Base-by-base conservation (phyloP, 2,329 filamentous ascomycete genomes). In the Metarhizium brunneum region DNA sequence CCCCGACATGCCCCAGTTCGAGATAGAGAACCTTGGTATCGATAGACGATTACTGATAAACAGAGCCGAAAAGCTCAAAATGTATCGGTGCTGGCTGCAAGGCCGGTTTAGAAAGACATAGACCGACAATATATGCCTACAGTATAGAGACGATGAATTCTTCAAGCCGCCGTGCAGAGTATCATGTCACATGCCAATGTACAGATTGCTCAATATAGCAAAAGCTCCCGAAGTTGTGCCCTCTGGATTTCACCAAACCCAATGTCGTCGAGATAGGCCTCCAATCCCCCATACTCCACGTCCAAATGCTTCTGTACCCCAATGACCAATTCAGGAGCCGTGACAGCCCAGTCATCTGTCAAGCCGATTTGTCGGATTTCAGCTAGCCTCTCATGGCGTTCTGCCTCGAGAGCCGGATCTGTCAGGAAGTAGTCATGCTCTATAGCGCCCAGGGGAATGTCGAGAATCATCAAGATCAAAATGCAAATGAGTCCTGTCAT, bases 51-150 rank as follows among this genome's bases (percentile, higher is more conserved):
- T 99, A 76, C 79, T 99, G 55, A 90, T 99, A 55, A 99, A 99
- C 69, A 84, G 94, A 61, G 89, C 92, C 54, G 83, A 86, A 65
- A 87, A 91, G 72, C 77, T 96, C 51, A 99, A 97, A 74, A 99
- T 99, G 94, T 97, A 97, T 72, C 84, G 94, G 58, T 97, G 92
- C 76, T 99, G 94, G 91, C 83, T 95, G 69, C 90, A 95, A 71
- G 90, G 88, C 35, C 83, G 84, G 4, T 95, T 94, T 69, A 83
- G 79, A 65, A 92, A 92, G 73, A 78, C 76, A 74, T 79, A 76
- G 67, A 72, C 50, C 61, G 68, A 72, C 50, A 61, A 63, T 32
- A 58, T 18, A 48, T 11, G 0, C 47, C 14, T 38, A 35, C 13
- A 13, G 25, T 13, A 48, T 32, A 48, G 6, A 48, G 7, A 30